These are phyloP conservation scores for Ballota nigra DNA, from an alignment of 257 asterid genomes.

Conservation along the genomic window DNA sequence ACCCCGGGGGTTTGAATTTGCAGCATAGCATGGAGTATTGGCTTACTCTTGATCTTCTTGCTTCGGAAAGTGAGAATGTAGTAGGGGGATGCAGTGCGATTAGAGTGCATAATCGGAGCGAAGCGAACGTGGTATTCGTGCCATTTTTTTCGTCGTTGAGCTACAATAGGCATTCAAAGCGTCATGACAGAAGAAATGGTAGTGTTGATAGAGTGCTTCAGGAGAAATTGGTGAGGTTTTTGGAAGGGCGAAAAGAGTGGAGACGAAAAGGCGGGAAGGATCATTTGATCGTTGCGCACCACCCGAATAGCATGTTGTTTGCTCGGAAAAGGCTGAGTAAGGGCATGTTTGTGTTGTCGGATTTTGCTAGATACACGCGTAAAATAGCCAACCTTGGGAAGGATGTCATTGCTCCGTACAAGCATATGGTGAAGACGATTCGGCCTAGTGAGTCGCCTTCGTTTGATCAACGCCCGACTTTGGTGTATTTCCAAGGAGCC, in stretches of 20 bases:
- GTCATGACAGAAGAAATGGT: constrained; percentile 30
- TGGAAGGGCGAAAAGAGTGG: constrained; percentile 61
- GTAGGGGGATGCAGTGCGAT: constrained; percentile 58
- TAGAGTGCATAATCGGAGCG: constrained; percentile 48
- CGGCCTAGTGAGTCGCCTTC: constrained; percentile 37
- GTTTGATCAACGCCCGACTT: constrained; percentile 42
- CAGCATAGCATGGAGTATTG: constrained; percentile 82
- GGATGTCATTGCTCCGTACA: constrained; percentile 88
- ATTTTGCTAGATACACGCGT: constrained; percentile 66
- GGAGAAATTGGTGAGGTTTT: constrained; percentile 51
- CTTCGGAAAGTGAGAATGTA: constrained; percentile 43
- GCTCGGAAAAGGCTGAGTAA: constrained; percentile 60
- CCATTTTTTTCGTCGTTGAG: constrained; percentile 84
- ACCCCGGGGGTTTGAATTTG: constrained; percentile 74
- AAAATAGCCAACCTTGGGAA: constrained; percentile 60
- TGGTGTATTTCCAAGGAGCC: constrained; percentile 81
- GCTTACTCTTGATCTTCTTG: constrained; percentile 79
- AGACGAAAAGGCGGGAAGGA: constrained; percentile 54
- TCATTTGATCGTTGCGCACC: constrained; percentile 74
- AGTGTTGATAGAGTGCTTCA: constrained; percentile 50
- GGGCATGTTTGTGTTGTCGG: constrained; percentile 74
- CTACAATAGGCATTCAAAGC: constrained; percentile 63
- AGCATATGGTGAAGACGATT: constrained; percentile 67
- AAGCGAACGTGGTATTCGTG: constrained; percentile 64
- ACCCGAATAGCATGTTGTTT: constrained; percentile 69